These are phyloP conservation scores for Fremontodendron californicum DNA, from an alignment of 345 rosid species.

Conservation along the genomic window DNA sequence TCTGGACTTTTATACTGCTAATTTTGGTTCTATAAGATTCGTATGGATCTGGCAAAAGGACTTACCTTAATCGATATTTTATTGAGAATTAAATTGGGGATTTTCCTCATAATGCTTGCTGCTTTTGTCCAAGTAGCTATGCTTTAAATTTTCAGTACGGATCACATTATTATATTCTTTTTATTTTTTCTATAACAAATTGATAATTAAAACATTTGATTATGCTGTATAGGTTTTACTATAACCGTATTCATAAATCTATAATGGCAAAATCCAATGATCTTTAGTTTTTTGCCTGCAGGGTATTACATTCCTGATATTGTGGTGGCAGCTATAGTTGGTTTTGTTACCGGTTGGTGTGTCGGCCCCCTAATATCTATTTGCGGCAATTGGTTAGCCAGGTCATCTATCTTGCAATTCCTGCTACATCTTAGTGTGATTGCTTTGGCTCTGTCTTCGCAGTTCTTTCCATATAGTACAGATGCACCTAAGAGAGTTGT, in stretches of 20 bases:
- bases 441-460: slow-evolving; percentile 80
- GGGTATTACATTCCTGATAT: slow-evolving; percentile 73
- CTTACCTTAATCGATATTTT: background rate
- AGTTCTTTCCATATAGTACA: slow-evolving; percentile 83
- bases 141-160: background rate
- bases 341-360: slow-evolving; percentile 73
- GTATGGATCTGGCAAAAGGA: background rate
- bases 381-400: slow-evolving; percentile 76
- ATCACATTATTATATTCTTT: background rate
- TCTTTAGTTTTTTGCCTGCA: slow-evolving; percentile 36
- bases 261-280: background rate
- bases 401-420: slow-evolving; percentile 62
- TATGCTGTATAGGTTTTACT: slow-evolving; percentile 2
- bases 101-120: background rate
- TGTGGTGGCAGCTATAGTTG: slow-evolving; percentile 64
- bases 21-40: background rate
- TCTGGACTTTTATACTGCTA: slow-evolving; percentile 22
- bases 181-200: background rate
- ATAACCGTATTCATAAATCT: background rate
- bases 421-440: slow-evolving; percentile 64
- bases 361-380: slow-evolving; percentile 79
- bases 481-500: slow-evolving; percentile 89
- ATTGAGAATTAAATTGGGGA: background rate
- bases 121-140: background rate
- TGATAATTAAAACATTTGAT: background rate